phyloP scores from a whole-genome alignment of 73 alveolate genomes.

The Stentor coeruleus region DNA sequence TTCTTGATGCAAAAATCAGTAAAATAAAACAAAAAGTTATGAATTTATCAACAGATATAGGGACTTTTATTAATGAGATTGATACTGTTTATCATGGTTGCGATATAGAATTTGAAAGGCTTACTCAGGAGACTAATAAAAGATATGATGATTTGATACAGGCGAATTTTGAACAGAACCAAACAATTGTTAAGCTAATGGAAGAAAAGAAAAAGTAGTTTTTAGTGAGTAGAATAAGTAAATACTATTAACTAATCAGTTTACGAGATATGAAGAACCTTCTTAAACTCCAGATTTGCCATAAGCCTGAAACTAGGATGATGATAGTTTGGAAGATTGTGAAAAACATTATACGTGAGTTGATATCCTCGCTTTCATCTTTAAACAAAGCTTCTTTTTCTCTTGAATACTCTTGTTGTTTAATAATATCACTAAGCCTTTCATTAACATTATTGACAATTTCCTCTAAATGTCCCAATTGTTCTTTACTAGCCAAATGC shows the following conservation, averaged over 20 bases:
- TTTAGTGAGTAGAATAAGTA: too few species aligned
- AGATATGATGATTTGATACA: too few species aligned
- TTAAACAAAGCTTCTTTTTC: slow-evolving; percentile 28
- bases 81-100: too few species aligned
- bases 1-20: background rate
- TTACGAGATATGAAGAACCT: slow-evolving; percentile 24
- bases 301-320: slow-evolving; percentile 19
- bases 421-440: slow-evolving; percentile 17
- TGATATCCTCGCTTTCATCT: slow-evolving; percentile 26
- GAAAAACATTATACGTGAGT: slow-evolving; percentile 20
- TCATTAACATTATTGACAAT: slow-evolving; percentile 6
- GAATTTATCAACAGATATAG: too few species aligned
- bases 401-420: slow-evolving; percentile 23
- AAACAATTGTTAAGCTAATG: too few species aligned
- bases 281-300: slow-evolving; percentile 32
- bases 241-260: too few species aligned
- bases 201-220: too few species aligned
- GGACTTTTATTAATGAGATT: too few species aligned
- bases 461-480: slow-evolving; percentile 22
- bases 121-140: too few species aligned
- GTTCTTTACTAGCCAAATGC: slow-evolving; percentile 23
- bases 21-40: too few species aligned
- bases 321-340: slow-evolving; percentile 27
- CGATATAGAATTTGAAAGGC: too few species aligned
- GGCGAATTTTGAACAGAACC: too few species aligned